Evolutionary conservation across 1,284 basidiomycete genomes (phyloP).

Genomic region (Bondarzewia mesenterica): DNA sequence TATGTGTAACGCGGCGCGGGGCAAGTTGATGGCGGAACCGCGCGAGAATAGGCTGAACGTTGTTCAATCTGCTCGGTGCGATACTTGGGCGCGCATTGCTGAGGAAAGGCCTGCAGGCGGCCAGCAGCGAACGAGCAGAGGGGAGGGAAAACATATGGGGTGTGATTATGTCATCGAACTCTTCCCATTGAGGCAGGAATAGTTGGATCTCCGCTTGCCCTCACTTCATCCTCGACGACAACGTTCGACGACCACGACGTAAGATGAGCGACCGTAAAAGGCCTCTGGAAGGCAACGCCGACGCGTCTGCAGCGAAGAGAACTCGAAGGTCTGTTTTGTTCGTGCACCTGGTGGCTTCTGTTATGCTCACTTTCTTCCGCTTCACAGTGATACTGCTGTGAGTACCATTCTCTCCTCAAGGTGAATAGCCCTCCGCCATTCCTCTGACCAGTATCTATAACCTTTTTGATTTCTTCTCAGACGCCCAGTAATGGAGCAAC

Average conservation of each 20-base stretch:
- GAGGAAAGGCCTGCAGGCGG: not conserved
- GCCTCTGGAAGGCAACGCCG: constrained; percentile 34
- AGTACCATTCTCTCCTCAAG: constrained; percentile 51
- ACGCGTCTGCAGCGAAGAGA: constrained; percentile 49
- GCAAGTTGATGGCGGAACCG: constrained; percentile 58
- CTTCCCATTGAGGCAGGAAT: not conserved
- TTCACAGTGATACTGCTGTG: constrained; percentile 53
- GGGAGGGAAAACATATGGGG: constrained; percentile 1
- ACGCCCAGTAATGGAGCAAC: constrained; percentile 37
- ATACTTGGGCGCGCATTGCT: not conserved
- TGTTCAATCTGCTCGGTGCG: not conserved
- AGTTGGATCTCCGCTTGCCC: not conserved
- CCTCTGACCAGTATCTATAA: constrained; percentile 62
- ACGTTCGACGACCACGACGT: not conserved
- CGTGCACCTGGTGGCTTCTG: constrained; percentile 2
- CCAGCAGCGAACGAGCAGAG: not conserved
- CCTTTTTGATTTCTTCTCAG: constrained; percentile 45
- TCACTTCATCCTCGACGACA: not conserved
- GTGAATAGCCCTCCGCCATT: constrained; percentile 55
- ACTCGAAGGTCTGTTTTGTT: constrained; percentile 49
- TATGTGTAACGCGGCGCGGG: constrained; percentile 70
- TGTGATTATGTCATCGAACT: not conserved
- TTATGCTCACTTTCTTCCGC: constrained; percentile 18
- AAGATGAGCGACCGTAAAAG: constrained; percentile 30
- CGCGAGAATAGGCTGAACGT: constrained; percentile 8